Evolutionary conservation across 2,329 filamentous ascomycete genomes (phyloP), one percentile per base, ranked within the genome.

Genomic region (Alternaria dauci): DNA sequence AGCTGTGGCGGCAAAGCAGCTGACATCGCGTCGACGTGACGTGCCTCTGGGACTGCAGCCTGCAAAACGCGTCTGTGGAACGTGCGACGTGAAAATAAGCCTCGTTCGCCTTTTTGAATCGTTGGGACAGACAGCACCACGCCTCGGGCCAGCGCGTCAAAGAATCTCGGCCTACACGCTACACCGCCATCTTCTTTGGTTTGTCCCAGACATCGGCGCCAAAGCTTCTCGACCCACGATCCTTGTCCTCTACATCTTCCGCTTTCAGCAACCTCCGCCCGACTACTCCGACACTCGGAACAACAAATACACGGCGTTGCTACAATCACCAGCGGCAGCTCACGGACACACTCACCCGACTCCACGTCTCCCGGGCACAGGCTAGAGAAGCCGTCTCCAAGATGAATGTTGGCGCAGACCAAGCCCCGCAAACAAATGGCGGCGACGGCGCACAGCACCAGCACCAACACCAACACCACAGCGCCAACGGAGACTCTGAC

Each of bases 361-460:
- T 18, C 32, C 30, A 38, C 39, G 18, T 41, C 38, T 30, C 28
- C 36, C 20, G 42, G 26, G 30, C 47, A 66, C 61, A 62, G 65
- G 59, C 50, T 52, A 28, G 30, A 52, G 48, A 32, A 44, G 55
- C 55, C 41, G 64, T 66, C 66, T 71, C 66, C 68, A 69, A 61
- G 51, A 78, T 77, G 75, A 70, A 76, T 62, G 63, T 65, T 62
- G 74, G 66, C 61, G 62, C 64, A 38, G 63, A 61, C 61, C 61
- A 65, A 59, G 43, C 71, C 70, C 72, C 74, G 71, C 76, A 70
- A 58, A 55, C 53, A 38, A 61, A 50, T 57, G 59, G 53, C 52
- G 52, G 52, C 52, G 39, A 26, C 28, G 52, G 54, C 47, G 60
- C 63, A 52, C 67, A 67, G 18, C 62, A 59, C 30, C 53, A 58